Conservation (phyloP, 495 filamentous ascomycete genomes). For the Podospora bellae-mahoneyi region DNA sequence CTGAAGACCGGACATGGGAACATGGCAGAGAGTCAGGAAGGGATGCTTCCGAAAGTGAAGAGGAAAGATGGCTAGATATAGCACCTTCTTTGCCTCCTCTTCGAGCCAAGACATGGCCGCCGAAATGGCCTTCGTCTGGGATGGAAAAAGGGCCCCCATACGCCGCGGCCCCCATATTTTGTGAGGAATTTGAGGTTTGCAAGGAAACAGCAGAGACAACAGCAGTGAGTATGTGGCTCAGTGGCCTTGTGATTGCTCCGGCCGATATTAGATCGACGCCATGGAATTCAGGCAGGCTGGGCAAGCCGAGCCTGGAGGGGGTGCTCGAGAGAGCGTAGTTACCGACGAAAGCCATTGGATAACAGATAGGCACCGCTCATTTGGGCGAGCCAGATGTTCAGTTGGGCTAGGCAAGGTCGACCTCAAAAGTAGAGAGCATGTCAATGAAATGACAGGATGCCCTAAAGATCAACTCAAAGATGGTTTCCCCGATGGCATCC, state of each 20-base stretch:
- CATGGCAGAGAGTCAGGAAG: neutral
- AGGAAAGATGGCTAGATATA: neutral
- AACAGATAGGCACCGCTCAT: neutral
- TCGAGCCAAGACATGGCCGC: neutral
- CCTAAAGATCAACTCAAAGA: neutral
- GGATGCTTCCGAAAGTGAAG: neutral
- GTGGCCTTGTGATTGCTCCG: neutral
- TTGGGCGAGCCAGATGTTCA: too few species aligned
- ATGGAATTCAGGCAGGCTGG: neutral
- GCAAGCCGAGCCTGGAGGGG: too few species aligned
- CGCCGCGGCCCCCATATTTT: too few species aligned
- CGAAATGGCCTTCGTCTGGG: neutral
- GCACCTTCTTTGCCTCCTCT: neutral
- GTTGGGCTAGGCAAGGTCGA: too few species aligned
- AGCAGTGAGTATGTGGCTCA: neutral
- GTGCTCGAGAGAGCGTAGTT: neutral
- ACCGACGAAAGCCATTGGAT: neutral
- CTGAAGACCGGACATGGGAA: neutral
- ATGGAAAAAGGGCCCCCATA: too few species aligned
- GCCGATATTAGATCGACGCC: neutral
- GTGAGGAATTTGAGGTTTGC: too few species aligned
- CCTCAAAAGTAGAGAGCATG: neutral
- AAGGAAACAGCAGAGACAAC: neutral
- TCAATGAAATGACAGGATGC: neutral
- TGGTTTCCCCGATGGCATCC: neutral